Evolutionary conservation across 352 stramenopile species (phyloP), one percentile per base, ranked within the genome.

Genomic region (Pythium volutum): DNA sequence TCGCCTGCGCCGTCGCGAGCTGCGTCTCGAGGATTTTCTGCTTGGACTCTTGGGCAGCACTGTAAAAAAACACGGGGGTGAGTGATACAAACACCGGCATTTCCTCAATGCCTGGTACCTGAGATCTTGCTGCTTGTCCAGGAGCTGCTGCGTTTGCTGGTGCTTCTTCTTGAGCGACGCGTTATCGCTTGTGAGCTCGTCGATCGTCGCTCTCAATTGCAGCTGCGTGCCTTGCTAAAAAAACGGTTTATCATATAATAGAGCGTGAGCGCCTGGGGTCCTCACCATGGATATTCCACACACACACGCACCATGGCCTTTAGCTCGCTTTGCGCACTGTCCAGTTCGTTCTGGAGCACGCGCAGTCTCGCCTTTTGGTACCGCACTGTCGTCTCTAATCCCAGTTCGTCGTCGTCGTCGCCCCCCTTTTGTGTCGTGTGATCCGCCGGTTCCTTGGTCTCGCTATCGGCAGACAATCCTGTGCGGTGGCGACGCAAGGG

Each of bases 111-210:
- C n/a, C n/a, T n/a, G n/a, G 8, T 38, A 90, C 81, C 71, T 81
- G 8, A 93, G 71, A 38, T 89, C 83, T 59, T 79, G 74, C 42
- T 93, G 84, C 42, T 93, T 93, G 49, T 91, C 81, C 23, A 93
- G 63, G 14, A 93, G 58, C 34, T 82, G 74, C 33, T 89, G 71
- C 1, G 77, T 84, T 27, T 91, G 82, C 59, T 87, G 76, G 1
- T 64, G 63, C 49, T 91, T 89, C 58, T 90, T 89, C 18, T 45
- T 59, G 11, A 84, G 49, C 14, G 62, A 31, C n/a, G 62, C 29
- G 49, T 78, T 87, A 26, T 93, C 77, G 0, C 56, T 51, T 31
- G 71, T 77, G 20, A 88, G 61, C 8, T 74, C 72, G 9, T 90
- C 81, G 4, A 88, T 63, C 45, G 81, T 68, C 1, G 45, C 33